Evolutionary conservation across 31 red algal genomes (phyloP), one percentile per base, ranked within the genome.

Genomic region (Odonthalia washingtoniensis): DNA sequence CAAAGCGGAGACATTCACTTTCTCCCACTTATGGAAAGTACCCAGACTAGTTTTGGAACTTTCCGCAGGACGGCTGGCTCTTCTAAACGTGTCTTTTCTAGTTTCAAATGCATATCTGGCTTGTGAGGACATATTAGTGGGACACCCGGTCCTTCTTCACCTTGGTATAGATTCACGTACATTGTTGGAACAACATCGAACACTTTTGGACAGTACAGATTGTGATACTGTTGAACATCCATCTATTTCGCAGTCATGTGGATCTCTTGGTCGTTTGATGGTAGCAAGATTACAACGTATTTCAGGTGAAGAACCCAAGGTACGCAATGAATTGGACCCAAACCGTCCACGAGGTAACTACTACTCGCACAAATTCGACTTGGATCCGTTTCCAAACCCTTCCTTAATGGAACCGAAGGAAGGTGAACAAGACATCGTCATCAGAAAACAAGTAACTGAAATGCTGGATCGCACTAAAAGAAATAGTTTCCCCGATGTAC

Each of bases 21-120:
- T 12, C 66, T 77, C 74, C 33, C 16, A 37, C 30, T 46, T 45
- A 17, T 77, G 39, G 39, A 77, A 14, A 36, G 74, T 43, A 26
- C 0, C 74, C 18, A 0, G 74, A 21, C 43, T 16, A 38, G 37
- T 77, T 16, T 37, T 77, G n/a, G 16, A 45, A 36, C 38, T 45
- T 12, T 24, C 74, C 17, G n/a, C 74, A 36, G 74, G 14, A 14
- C n/a, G 45, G 16, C 30, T 45, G 43, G 74, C 38, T 21, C 74
- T 77, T 6, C 74, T 46, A 14, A 77, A 77, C 38, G 37, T 77
- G n/a, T 49, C n/a, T 14, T 77, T 49, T 37, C 24, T 44, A 45
- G n/a, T 77, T 40, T 26, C 33, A 0, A 37, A 77, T 46, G 74
- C n/a, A 14, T 26, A 38, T 37, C 74, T 77, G 17, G 38, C 41